Conservation (phyloP, 2,329 filamentous ascomycete species). For the Leptographium lundbergii region DNA sequence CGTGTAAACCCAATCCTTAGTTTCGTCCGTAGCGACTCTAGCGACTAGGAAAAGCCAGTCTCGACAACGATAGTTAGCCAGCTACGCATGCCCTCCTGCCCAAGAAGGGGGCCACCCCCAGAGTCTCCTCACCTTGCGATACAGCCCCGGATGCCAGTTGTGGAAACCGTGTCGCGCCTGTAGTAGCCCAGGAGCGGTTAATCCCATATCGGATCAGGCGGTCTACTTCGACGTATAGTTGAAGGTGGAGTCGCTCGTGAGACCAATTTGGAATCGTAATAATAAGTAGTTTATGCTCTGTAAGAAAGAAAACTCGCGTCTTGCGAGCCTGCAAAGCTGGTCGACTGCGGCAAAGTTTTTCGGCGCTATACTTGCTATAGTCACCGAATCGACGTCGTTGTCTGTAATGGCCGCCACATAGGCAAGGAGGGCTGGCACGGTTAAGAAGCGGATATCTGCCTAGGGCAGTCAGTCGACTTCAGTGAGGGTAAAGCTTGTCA, state of each 20-base stretch:
- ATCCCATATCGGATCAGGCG: neutral
- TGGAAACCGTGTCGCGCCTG: neutral
- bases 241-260: neutral
- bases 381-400: neutral
- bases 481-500: neutral
- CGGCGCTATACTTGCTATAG: neutral
- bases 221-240: neutral
- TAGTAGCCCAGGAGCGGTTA: neutral
- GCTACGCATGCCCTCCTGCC: neutral
- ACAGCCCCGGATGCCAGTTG: neutral
- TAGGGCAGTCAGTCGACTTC: neutral
- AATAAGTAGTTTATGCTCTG: neutral
- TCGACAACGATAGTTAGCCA: constrained; percentile 4
- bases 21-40: neutral
- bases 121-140: constrained; percentile 4
- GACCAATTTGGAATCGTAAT: neutral
- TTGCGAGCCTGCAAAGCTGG: neutral
- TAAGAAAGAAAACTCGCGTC: neutral
- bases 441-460: neutral
- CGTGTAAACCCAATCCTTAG: constrained; percentile 1
- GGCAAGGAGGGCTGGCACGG: neutral
- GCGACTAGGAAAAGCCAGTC: neutral
- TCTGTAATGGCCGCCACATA: neutral
- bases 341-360: neutral
- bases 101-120: neutral